Percentiles rank a stretch among this genome's conserved stretches.
Conservation (phyloP, 2,329 filamentous ascomycete genomes). For the Cladosporium sp. region DNA sequence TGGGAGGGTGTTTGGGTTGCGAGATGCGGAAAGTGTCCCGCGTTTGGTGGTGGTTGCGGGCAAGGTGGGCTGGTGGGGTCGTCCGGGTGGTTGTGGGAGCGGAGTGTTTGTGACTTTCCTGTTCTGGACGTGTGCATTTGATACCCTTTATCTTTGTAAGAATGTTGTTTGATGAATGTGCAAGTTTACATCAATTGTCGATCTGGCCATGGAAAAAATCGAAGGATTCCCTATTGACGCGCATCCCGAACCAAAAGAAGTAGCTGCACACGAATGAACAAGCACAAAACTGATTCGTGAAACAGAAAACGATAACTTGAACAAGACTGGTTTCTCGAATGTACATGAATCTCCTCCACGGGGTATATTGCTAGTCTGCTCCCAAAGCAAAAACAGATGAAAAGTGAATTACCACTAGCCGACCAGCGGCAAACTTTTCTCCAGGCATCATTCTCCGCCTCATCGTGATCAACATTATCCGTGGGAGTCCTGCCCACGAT, state of each 20-base stretch:
- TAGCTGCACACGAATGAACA: background rate
- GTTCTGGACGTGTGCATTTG: too few relatives aligned
- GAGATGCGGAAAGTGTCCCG: slow-evolving; percentile 1
- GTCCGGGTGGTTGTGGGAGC: background rate
- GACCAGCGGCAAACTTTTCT: background rate
- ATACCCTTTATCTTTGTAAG: too few relatives aligned
- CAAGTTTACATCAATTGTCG: too few relatives aligned
- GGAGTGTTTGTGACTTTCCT: background rate
- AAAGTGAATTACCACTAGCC: background rate
- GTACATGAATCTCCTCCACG: too few relatives aligned
- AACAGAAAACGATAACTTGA: too few relatives aligned
- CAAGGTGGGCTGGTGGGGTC: background rate
- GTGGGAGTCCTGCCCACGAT: background rate
- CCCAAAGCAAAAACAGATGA: background rate
- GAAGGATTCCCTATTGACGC: too few relatives aligned
- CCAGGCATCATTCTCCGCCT: background rate
- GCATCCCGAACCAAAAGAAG: background rate
- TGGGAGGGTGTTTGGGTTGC: background rate
- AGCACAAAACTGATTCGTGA: too few relatives aligned
- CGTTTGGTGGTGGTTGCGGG: background rate
- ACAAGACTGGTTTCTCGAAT: too few relatives aligned
- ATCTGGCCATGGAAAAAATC: too few relatives aligned
- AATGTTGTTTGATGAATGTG: too few relatives aligned
- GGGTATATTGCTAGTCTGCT: slow-evolving; percentile 1
- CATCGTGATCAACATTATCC: background rate